Evolutionary conservation across 1,284 basidiomycete species (phyloP).

Genomic region (Tetrapyrgos nigripes): DNA sequence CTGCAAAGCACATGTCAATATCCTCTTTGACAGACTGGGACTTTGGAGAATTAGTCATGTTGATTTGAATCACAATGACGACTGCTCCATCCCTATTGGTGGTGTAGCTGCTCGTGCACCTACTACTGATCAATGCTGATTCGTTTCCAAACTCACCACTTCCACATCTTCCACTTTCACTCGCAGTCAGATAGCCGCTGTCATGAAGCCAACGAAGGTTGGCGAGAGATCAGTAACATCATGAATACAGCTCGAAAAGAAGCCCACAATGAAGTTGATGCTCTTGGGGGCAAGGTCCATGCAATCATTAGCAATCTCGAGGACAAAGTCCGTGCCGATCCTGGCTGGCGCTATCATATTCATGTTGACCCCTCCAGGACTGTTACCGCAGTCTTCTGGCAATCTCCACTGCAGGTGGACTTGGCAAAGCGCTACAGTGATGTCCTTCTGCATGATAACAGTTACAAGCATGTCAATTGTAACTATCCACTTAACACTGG

Average conservation of each 20-base stretch:
- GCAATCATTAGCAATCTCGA: constrained; percentile 21
- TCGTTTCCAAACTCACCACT: constrained; percentile 7
- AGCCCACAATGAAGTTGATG: constrained; percentile 11
- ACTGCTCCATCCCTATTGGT: constrained; percentile 21
- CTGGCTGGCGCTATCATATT: constrained; percentile 29
- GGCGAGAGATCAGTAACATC: constrained; percentile 18
- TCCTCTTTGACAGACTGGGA: constrained; percentile 6
- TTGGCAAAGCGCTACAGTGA: constrained; percentile 22
- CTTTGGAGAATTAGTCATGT: constrained; percentile 22
- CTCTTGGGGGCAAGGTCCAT: constrained; percentile 24
- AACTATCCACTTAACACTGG: constrained; percentile 37
- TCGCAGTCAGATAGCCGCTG: not conserved
- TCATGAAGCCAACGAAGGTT: constrained; percentile 6
- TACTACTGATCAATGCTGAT: constrained; percentile 20
- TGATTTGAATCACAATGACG: constrained; percentile 29
- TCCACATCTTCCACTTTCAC: not conserved
- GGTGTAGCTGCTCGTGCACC: constrained; percentile 15
- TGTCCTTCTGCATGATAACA: constrained; percentile 36
- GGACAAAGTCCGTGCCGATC: constrained; percentile 14
- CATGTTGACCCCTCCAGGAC: constrained; percentile 25
- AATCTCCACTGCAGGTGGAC: constrained; percentile 30
- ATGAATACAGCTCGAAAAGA: constrained; percentile 7
- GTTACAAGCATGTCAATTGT: constrained; percentile 34
- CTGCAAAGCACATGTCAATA: constrained; percentile 30
- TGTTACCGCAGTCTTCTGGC: constrained; percentile 34